Percentiles rank a stretch among this genome's conserved stretches.
Conservation (phyloP, 2,329 filamentous ascomycete species). For the Colletotrichum simmondsii region DNA sequence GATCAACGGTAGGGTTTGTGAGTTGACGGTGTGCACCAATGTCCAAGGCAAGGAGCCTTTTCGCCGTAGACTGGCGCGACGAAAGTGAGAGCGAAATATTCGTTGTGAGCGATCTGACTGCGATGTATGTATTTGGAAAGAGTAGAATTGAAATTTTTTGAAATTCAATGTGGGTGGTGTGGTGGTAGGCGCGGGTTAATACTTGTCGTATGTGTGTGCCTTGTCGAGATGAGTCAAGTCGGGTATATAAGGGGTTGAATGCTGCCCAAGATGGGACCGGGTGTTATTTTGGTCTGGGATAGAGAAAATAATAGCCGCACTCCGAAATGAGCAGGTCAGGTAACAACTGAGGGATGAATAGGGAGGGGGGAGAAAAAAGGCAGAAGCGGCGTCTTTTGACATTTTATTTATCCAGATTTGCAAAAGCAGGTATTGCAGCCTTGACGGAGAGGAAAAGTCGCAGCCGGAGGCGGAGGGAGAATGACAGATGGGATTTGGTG, state of each 20-base stretch:
- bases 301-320: conserved; percentile 17
- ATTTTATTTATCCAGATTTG: conserved; percentile 30
- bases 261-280: conserved; percentile 22
- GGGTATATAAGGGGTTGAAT: conserved; percentile 32
- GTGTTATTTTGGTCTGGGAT: conserved; percentile 21
- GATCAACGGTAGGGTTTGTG: conserved; percentile 10
- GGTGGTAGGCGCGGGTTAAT: conserved; percentile 29
- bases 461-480: conserved; percentile 11
- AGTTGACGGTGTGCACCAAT: conserved; percentile 3
- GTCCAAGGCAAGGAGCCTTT: background rate
- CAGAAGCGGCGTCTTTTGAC: conserved; percentile 19
- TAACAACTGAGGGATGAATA: conserved; percentile 3
- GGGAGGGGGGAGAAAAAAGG: conserved; percentile 11
- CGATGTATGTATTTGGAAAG: background rate
- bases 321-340: background rate
- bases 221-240: conserved; percentile 32
- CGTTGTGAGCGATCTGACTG: no score
- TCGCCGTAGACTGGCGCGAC: conserved; percentile 1
- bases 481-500: background rate
- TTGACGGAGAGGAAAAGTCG: conserved; percentile 8
- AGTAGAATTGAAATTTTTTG: conserved; percentile 5
- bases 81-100: background rate
- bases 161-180: conserved; percentile 28
- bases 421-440: conserved; percentile 27
- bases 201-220: conserved; percentile 21